phyloP scores from a whole-genome alignment of 768 basidiomycete species.

The Tulasnella sp. region DNA sequence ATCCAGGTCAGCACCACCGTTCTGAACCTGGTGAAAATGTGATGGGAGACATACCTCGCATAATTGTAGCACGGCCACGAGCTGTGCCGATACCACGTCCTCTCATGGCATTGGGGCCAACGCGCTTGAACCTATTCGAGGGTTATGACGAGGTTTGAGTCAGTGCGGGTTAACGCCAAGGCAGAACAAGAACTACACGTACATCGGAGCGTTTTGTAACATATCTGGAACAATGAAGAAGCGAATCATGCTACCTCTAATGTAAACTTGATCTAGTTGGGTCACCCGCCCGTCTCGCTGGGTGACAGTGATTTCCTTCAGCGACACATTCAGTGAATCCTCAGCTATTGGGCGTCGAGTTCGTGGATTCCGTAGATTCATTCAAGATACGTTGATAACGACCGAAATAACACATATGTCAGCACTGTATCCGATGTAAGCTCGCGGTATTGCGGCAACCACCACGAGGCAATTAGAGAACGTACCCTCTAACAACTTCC shows the following conservation, averaged over 20 bases:
- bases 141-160: conserved; percentile 7
- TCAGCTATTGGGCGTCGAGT: conserved; percentile 63
- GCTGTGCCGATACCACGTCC: conserved; percentile 99
- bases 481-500: conserved; percentile 94
- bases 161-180: neutral
- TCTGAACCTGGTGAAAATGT: neutral
- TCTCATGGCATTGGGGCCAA: conserved; percentile 96
- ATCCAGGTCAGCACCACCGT: neutral
- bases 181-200: conserved; percentile 39
- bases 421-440: conserved; percentile 17
- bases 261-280: conserved; percentile 98
- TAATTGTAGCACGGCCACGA: conserved; percentile 96
- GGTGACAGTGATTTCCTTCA: conserved; percentile 96
- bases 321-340: conserved; percentile 94
- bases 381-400: neutral
- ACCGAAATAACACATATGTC: neutral
- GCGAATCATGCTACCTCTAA: conserved; percentile 94
- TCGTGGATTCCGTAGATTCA: neutral
- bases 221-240: conserved; percentile 99
- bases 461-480: conserved; percentile 17
- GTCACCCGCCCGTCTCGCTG: conserved; percentile 97
- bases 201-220: conserved; percentile 99
- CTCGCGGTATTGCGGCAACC: conserved; percentile 4
- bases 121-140: conserved; percentile 87
- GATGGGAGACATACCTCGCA: conserved; percentile 69